Base-by-base conservation (phyloP, 345 rosid species). In the Turnera subulata region DNA sequence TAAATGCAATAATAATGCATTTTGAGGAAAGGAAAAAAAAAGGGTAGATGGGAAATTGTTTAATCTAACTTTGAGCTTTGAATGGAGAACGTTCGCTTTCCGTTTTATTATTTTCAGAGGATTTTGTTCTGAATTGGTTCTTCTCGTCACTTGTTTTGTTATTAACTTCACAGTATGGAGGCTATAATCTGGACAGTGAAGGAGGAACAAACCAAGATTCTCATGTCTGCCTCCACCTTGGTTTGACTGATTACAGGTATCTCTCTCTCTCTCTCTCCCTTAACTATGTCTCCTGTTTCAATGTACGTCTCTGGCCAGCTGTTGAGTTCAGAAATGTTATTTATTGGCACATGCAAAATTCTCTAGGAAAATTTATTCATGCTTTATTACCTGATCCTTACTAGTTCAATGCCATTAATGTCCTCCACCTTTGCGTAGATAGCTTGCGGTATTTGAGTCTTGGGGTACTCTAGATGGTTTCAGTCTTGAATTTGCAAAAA, bases 221-320 rank as follows among this genome's bases (percentile, higher is more conserved):
- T 63, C 71, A 52, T 46, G 81, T 73, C 1, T 76, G 80, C 64
- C 89, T 92, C 48, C 77, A 70, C 72, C 95, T 92, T 73, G 98
- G 96, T 51, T 58, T 89, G 75, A 84, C 96, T 50, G 93, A 86
- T 75, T 92, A 92, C 65, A 89, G 84, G 95, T 88, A 53, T 11
- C 33, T 77, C 63, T 65, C 59, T 56, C 61, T 50, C 49, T 57
- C 61, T 49, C 50, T 56, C 51, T 68, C 56, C 22, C 0, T 17
- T 7, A n/a, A n/a, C n/a, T n/a, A n/a, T n/a, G n/a, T n/a, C n/a
- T n/a, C n/a, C n/a, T n/a, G n/a, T n/a, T n/a, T n/a, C n/a, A n/a
- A 46, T 69, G 55, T 20, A 0, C 9, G 4, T 48, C 29, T 48
- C 9, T 48, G 33, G 16, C n/a, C 38, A 11, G 12, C n/a, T 51